Evolutionary conservation across 495 filamentous ascomycete genomes (phyloP).

Genomic region (Daldinia vernicosa): DNA sequence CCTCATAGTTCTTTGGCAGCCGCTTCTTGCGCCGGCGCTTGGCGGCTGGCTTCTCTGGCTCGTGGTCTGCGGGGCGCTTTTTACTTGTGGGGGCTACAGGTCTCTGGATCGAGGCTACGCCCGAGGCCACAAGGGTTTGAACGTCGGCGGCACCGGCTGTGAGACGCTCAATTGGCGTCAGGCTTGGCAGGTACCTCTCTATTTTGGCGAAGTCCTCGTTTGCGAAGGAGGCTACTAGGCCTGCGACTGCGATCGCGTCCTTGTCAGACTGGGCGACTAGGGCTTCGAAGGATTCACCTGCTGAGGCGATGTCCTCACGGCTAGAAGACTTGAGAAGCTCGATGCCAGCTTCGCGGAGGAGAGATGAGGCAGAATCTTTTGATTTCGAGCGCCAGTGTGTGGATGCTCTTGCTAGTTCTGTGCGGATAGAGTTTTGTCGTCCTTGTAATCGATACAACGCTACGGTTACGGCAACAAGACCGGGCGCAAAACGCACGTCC

Average conservation of each 20-base stretch:
- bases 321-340: slow-evolving; percentile 79
- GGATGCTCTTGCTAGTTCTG: slow-evolving; percentile 81
- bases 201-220: slow-evolving; percentile 69
- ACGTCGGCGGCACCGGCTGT: slow-evolving; percentile 74
- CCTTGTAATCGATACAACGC: slow-evolving; percentile 82
- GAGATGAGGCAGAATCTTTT: slow-evolving; percentile 55
- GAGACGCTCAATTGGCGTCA: slow-evolving; percentile 73
- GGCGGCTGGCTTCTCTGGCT: slow-evolving; percentile 61
- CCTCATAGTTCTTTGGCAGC: slow-evolving; percentile 81
- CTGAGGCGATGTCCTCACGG: slow-evolving; percentile 68
- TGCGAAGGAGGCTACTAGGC: slow-evolving; percentile 84
- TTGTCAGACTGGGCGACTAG: slow-evolving; percentile 68
- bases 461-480: slow-evolving; percentile 82
- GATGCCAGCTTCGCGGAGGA: slow-evolving; percentile 81
- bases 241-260: slow-evolving; percentile 75
- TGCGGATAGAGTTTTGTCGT: slow-evolving; percentile 75
- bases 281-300: slow-evolving; percentile 76
- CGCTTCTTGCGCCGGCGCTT: slow-evolving; percentile 75
- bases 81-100: slow-evolving; percentile 52
- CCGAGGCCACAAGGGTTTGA: slow-evolving; percentile 74
- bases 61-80: slow-evolving; percentile 67
- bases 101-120: slow-evolving; percentile 70
- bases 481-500: slow-evolving; percentile 83
- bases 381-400: slow-evolving; percentile 74
- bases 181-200: slow-evolving; percentile 64